phyloP scores from a whole-genome alignment of 1,284 basidiomycete genomes.

The Ganoderma leucocontextum region DNA sequence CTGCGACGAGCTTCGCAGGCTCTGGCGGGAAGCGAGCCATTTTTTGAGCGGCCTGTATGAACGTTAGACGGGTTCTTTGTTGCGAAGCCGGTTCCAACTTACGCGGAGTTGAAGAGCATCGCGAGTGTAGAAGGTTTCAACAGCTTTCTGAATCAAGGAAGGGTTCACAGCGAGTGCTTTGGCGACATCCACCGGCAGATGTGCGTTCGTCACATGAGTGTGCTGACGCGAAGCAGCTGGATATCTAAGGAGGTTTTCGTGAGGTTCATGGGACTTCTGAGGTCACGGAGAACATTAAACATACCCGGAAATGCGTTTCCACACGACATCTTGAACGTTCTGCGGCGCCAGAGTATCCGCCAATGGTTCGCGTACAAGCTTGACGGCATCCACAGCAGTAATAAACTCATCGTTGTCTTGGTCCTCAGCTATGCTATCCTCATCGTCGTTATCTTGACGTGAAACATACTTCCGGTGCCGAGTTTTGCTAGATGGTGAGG shows the following conservation, averaged over 20 bases:
- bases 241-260: slow-evolving; percentile 58
- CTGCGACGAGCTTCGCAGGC: slow-evolving; percentile 62
- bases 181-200: slow-evolving; percentile 82
- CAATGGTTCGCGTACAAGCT: slow-evolving; percentile 62
- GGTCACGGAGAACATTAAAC: slow-evolving; percentile 25
- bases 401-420: slow-evolving; percentile 64
- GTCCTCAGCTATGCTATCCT: slow-evolving; percentile 47
- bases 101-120: slow-evolving; percentile 90
- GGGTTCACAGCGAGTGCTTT: slow-evolving; percentile 73
- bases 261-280: background rate
- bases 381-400: slow-evolving; percentile 70
- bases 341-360: slow-evolving; percentile 66
- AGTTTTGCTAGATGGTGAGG: slow-evolving; percentile 65
- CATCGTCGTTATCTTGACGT: slow-evolving; percentile 57
- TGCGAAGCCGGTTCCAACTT: slow-evolving; percentile 40
- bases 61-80: background rate
- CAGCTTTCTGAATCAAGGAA: slow-evolving; percentile 82
- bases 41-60: slow-evolving; percentile 77
- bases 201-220: slow-evolving; percentile 82
- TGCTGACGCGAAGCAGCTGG: slow-evolving; percentile 75
- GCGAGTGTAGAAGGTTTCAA: slow-evolving; percentile 92
- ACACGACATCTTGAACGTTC: slow-evolving; percentile 69
- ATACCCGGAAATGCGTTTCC: slow-evolving; percentile 73
- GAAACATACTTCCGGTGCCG: slow-evolving; percentile 53
- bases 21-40: slow-evolving; percentile 90